These are phyloP conservation scores for Geotrichum australiense DNA, from an alignment of 1,139 yeast genomes.

Conservation along the genomic window DNA sequence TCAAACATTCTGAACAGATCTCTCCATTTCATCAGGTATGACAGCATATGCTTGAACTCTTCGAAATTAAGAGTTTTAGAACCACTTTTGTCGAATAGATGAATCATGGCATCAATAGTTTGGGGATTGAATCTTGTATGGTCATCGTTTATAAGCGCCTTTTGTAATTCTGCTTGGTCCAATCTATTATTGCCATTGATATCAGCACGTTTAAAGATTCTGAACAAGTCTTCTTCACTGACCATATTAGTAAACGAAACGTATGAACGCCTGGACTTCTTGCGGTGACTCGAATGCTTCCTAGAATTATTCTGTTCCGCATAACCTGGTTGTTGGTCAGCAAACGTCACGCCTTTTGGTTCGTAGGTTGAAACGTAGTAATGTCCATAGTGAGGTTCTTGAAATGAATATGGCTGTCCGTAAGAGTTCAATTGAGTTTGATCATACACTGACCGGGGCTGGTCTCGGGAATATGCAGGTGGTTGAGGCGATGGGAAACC, in stretches of 20 bases:
- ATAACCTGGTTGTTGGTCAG: slow-evolving; percentile 8
- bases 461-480: slow-evolving; percentile 1
- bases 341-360: slow-evolving; percentile 5
- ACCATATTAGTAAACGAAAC: too few species aligned
- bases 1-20: slow-evolving; percentile 61
- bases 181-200: slow-evolving; percentile 45
- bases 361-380: neutral
- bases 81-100: slow-evolving; percentile 50
- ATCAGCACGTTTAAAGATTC: slow-evolving; percentile 29
- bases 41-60: slow-evolving; percentile 68
- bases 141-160: slow-evolving; percentile 56
- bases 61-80: slow-evolving; percentile 49
- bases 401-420: neutral
- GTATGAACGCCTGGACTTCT: too few species aligned
- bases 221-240: slow-evolving; percentile 22
- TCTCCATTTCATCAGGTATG: slow-evolving; percentile 64
- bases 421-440: neutral
- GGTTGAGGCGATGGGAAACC: neutral
- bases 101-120: slow-evolving; percentile 59
- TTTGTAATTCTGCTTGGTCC: slow-evolving; percentile 52
- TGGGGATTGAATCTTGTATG: slow-evolving; percentile 57
- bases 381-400: neutral
- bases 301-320: slow-evolving; percentile 4
- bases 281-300: neutral
- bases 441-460: neutral